Base-by-base conservation (phyloP, 2,329 filamentous ascomycete genomes). In the Trichoderma sp. region DNA sequence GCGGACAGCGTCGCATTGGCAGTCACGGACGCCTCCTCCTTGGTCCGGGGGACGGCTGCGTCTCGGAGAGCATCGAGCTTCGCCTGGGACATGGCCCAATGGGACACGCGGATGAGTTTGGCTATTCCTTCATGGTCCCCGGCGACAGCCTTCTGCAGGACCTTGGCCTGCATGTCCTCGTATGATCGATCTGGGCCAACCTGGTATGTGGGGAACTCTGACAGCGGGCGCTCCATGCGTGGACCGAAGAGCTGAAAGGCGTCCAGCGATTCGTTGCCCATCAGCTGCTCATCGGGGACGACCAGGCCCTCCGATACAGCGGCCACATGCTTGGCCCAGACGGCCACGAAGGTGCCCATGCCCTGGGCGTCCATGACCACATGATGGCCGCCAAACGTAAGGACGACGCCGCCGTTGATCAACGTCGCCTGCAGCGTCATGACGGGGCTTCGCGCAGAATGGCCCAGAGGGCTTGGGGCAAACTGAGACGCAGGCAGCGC, bases 321-420 rank as follows among this genome's bases (percentile, higher is more conserved):
- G 21, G 50, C 52, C 41, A 66, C 59, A 45, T 66, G 58, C 41
- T 64, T 66, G 51, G 64, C 54, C 64, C 64, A 66, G 9, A 66
- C 51, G 10, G 60, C 50, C 30, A 61, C 64, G 28, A 66, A 63
- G 12, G 64, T 66, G 24, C 64, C 64, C 60, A 63, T 58, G 43
- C 64, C 64, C 41, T 66, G 64, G n/a, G 64, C 64, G 19, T 66
- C 64, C 64, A 66, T 66, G 44, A 66, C 45, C 44, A 63, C 64
- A 63, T 66, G 64, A 19, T 66, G 64, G 45, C 59, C 64, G 50
- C 60, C 57, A 61, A 66, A 66, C 9, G 64, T 63, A 12, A 66
- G 59, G 26, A 66, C 64, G 44, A 66, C 21, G 28, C 64, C 64
- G 44, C 64, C 64, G 14, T 63, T 58, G 47, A 66, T 66, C 43